Evolutionary conservation across 306 rosid species (phyloP), one percentile per base, ranked within the genome.

Genomic region (Crataegus laevigata): DNA sequence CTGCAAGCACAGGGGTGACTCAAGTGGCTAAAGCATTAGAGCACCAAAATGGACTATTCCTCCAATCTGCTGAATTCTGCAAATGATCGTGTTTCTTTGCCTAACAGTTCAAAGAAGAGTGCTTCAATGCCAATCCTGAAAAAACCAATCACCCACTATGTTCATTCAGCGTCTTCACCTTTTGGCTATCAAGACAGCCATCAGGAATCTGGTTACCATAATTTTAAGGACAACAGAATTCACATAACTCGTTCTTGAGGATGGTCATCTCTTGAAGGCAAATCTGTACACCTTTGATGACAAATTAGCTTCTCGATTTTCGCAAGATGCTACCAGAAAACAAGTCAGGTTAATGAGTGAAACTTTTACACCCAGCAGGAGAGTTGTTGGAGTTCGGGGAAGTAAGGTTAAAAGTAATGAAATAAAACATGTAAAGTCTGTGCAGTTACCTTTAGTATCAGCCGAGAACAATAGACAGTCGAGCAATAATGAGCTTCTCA

Each of bases 401-500:
- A 66, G n/a, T 54, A 71, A 55, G 75, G 68, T 32, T 58, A 78
- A 55, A 68, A 82, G 73, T 83, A 80, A 83, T 76, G 84, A 87
- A 67, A 66, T 81, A 71, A 84, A 78, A 80, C 81, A 83, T 75
- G 29, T 73, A 73, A 80, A 68, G 65, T 81, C 85, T 64, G 59
- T 62, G 66, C 81, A 81, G 71, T 68, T 80, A 77, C 82, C 84
- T 78, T 69, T 26, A 55, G 79, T 78, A 72, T 26, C 89, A 76
- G 66, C 75, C 72, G 78, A 84, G 81, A 81, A 66, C 72, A 62
- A 60, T 74, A 78, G 66, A 51, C 60, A 43, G 67, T 69, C 73
- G 59, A 69, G 34, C 42, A 81, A 57, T 57, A 80, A 72, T 75
- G 85, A 83, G 67, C 68, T 77, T 64, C 30, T 11, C 4, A 69